A percentile compares a stretch with the other conserved stretches of the same genome.
Conservation (phyloP, 1,139 yeast species). For the Diutina sp. region DNA sequence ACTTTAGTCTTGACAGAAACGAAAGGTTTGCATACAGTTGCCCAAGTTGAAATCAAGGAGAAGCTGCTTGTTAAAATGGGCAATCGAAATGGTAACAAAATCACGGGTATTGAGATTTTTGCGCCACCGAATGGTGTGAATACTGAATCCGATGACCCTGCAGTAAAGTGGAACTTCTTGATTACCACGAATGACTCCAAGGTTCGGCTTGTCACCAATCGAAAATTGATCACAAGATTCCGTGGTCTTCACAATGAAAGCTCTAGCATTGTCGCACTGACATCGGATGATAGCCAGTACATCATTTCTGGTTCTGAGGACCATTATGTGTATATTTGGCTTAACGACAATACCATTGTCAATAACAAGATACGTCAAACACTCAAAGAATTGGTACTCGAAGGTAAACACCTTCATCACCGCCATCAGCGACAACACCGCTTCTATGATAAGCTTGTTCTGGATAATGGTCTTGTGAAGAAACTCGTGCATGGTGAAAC, state of each 20-base stretch:
- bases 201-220: conserved; percentile 51
- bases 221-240: conserved; percentile 50
- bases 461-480: conserved; percentile 20
- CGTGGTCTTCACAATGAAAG: conserved; percentile 63
- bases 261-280: conserved; percentile 58
- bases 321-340: conserved; percentile 67
- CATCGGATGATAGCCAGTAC: conserved; percentile 41
- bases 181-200: conserved; percentile 76
- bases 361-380: conserved; percentile 24
- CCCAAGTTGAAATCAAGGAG: conserved; percentile 40
- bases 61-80: conserved; percentile 15
- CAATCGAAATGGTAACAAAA: conserved; percentile 21
- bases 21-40: conserved; percentile 42
- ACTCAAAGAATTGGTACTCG: conserved; percentile 21
- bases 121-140: conserved; percentile 7
- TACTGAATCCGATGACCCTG: conserved; percentile 1
- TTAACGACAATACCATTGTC: conserved; percentile 27
- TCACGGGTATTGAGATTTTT: conserved; percentile 28
- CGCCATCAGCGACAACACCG: conserved; percentile 22
- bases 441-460: conserved; percentile 16
- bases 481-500: conserved; percentile 8
- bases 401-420: conserved; percentile 18
- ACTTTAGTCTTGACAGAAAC: conserved; percentile 51
- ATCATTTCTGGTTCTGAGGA: conserved; percentile 55
- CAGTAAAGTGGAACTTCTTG: conserved; percentile 24